These are phyloP conservation scores for Entrophospora sp. DNA, from an alignment of 192 early-diverging fungal genomes.

Conservation along the genomic window DNA sequence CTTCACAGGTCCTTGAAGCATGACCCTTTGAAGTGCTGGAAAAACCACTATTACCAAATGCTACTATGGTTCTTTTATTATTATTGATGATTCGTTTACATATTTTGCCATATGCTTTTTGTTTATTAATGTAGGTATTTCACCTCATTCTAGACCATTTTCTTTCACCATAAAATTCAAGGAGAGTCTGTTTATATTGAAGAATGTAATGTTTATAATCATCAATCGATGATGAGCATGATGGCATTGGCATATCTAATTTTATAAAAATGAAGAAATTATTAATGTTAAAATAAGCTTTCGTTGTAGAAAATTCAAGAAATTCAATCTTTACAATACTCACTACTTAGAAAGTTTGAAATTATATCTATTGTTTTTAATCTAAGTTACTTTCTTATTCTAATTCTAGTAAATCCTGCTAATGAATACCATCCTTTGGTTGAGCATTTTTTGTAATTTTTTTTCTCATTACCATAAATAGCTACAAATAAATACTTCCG, in stretches of 20 bases:
- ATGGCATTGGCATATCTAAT: no score
- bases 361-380: neutral
- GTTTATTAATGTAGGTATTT: neutral
- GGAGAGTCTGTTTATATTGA: no score
- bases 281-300: no score
- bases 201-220: no score
- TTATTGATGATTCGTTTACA: neutral
- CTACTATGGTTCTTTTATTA: neutral
- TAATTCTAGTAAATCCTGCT: neutral
- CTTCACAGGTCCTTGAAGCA: neutral
- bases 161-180: no score
- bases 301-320: no score
- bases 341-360: no score
- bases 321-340: no score
- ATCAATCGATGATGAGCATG: no score
- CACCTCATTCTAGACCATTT: neutral
- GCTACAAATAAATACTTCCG: neutral
- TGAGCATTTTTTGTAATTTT: neutral
- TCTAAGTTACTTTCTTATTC: neutral
- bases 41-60: neutral
- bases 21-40: neutral
- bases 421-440: neutral
- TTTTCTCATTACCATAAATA: neutral
- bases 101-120: neutral
- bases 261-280: no score